Evolutionary conservation across 2,329 filamentous ascomycete species (phyloP).

Genomic region (Aureobasidium pullulans): DNA sequence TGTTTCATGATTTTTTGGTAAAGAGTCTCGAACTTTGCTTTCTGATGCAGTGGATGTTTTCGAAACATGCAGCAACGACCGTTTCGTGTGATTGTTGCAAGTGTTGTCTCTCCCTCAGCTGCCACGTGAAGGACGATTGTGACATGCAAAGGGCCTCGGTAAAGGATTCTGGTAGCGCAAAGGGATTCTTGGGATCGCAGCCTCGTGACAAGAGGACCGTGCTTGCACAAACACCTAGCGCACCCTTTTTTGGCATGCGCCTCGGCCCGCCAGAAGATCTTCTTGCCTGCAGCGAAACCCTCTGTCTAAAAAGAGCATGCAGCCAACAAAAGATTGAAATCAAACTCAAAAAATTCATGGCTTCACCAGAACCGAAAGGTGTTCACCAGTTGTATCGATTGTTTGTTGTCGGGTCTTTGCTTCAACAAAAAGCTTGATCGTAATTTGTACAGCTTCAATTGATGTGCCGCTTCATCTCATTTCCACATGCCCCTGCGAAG

Average conservation of each 20-base stretch:
- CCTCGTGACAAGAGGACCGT: conserved; percentile 1
- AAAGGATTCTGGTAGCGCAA: neutral
- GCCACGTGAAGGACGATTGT: neutral
- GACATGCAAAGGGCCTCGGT: neutral
- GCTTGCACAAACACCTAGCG: neutral
- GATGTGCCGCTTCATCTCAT: conserved; percentile 1
- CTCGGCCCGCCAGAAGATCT: conserved; percentile 10
- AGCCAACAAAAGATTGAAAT: neutral
- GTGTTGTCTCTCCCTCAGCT: neutral
- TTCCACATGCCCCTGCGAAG: neutral
- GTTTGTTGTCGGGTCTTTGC: neutral
- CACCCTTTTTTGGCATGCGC: neutral
- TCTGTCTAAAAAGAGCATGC: neutral
- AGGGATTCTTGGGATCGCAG: neutral
- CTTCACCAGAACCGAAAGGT: neutral
- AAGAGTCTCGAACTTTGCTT: neutral
- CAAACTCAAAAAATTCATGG: neutral
- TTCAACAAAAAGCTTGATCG: neutral
- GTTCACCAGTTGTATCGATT: conserved; percentile 7
- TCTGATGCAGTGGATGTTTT: neutral
- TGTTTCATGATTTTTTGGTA: neutral
- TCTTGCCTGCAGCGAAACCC: neutral
- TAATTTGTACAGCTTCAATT: neutral
- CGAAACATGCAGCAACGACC: neutral
- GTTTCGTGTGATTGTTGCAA: neutral